Conservation (phyloP, 2,329 filamentous ascomycete genomes). For the Curvularia lunata region DNA sequence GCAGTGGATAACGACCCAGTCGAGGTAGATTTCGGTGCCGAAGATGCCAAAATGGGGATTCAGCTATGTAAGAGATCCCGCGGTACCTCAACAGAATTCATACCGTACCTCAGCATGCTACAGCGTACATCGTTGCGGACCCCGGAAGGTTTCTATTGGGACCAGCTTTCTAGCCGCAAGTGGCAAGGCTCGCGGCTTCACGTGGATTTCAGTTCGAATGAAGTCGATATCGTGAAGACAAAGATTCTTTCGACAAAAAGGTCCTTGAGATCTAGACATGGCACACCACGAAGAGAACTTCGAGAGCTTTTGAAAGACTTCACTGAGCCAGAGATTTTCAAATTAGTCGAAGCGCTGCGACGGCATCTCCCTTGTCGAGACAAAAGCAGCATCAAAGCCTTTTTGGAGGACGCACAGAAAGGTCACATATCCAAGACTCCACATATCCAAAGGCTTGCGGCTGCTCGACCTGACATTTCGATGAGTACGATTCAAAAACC, state of each 20-base stretch:
- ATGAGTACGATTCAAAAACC: slow-evolving; percentile 23
- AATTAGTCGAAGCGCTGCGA: slow-evolving; percentile 24
- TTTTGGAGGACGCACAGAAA: slow-evolving; percentile 38
- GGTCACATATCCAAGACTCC: slow-evolving; percentile 31
- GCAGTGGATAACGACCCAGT: slow-evolving; percentile 28
- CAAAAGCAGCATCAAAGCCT: slow-evolving; percentile 35
- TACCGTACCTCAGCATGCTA: slow-evolving; percentile 38
- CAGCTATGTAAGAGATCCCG: background rate
- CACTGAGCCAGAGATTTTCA: slow-evolving; percentile 32
- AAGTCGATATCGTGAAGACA: slow-evolving; percentile 33
- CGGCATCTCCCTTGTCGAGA: slow-evolving; percentile 25
- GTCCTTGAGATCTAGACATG: slow-evolving; percentile 11
- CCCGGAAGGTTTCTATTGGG: slow-evolving; percentile 31
- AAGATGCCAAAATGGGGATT: slow-evolving; percentile 33
- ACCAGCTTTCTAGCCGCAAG: slow-evolving; percentile 25
- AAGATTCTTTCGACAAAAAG: slow-evolving; percentile 17
- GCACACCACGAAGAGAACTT: slow-evolving; percentile 30
- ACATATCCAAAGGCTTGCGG: slow-evolving; percentile 37
- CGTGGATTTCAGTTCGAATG: slow-evolving; percentile 41
- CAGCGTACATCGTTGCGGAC: slow-evolving; percentile 29
- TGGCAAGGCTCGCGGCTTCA: slow-evolving; percentile 45
- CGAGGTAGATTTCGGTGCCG: slow-evolving; percentile 24
- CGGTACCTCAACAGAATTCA: background rate
- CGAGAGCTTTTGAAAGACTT: slow-evolving; percentile 27
- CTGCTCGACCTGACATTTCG: slow-evolving; percentile 21